Evolutionary conservation across 2,329 filamentous ascomycete genomes (phyloP).

Genomic region (Alternaria incomplexa): DNA sequence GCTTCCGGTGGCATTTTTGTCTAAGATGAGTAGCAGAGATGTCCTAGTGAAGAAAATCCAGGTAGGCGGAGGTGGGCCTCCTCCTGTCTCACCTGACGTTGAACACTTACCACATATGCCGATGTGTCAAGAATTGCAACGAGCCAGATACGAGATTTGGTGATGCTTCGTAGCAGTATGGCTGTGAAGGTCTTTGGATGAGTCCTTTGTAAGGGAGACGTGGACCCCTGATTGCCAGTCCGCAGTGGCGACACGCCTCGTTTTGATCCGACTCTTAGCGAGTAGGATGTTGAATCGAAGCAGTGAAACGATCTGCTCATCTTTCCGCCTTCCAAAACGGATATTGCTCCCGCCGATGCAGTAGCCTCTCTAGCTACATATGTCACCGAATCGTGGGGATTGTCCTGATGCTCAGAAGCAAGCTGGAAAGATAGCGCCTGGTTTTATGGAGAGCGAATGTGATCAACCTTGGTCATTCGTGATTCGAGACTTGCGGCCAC

Average conservation of each 20-base stretch:
- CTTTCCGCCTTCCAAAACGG: not conserved
- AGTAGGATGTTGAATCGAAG: not conserved
- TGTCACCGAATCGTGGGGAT: not conserved
- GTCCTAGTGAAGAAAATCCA: not conserved
- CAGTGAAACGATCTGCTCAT: not conserved
- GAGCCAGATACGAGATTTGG: not conserved
- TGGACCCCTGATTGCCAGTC: not conserved
- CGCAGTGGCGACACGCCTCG: not conserved
- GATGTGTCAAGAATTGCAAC: not conserved
- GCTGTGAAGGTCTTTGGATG: not conserved
- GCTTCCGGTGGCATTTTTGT: not conserved
- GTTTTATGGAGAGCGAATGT: not conserved
- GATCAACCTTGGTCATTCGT: not conserved
- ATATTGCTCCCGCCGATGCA: not conserved
- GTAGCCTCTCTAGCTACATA: not conserved
- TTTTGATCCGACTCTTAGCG: not conserved
- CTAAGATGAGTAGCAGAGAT: not conserved
- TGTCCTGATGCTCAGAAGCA: not conserved
- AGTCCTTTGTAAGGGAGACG: not conserved
- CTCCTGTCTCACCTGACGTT: not conserved
- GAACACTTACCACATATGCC: not conserved
- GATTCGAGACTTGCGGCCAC: slow-evolving; percentile 2
- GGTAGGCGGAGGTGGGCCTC: not conserved
- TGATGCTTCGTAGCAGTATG: not conserved
- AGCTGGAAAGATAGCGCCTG: slow-evolving; percentile 1